phyloP scores from a whole-genome alignment of 1,284 basidiomycete species.

The Microbotryum violaceum region DNA sequence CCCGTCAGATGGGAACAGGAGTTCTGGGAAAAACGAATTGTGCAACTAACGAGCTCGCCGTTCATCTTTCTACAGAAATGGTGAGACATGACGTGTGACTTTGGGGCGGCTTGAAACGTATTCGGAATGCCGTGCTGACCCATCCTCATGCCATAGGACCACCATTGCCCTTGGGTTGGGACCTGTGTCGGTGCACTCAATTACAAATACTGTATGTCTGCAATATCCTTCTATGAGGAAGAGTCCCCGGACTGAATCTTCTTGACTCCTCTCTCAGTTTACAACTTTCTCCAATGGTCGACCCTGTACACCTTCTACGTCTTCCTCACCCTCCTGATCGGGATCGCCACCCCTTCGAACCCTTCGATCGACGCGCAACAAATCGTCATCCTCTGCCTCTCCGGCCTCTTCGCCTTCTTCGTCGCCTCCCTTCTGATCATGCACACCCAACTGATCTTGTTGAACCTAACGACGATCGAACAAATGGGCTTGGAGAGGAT shows the following conservation, averaged over 20 bases:
- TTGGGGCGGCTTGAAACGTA: no score
- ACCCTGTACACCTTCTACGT: slow-evolving; percentile 54
- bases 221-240: neutral
- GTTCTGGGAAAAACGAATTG: no score
- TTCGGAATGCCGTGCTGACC: no score
- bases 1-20: no score
- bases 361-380: slow-evolving; percentile 53
- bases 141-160: neutral
- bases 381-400: slow-evolving; percentile 56
- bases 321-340: slow-evolving; percentile 51
- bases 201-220: slow-evolving; percentile 48
- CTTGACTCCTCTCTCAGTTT: slow-evolving; percentile 9
- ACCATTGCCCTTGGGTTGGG: slow-evolving; percentile 53
- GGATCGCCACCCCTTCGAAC: slow-evolving; percentile 42
- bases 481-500: slow-evolving; percentile 52
- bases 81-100: neutral
- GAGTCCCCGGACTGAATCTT: slow-evolving; percentile 4
- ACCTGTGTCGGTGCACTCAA: slow-evolving; percentile 75
- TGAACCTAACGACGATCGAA: slow-evolving; percentile 73
- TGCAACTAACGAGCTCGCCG: neutral
- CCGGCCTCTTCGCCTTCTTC: slow-evolving; percentile 64
- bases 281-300: slow-evolving; percentile 60
- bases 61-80: neutral
- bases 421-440: slow-evolving; percentile 52
- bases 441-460: slow-evolving; percentile 56